These are phyloP conservation scores for Nannochloropsis oceanica DNA, from an alignment of 108 stramenopile genomes.

Conservation along the genomic window DNA sequence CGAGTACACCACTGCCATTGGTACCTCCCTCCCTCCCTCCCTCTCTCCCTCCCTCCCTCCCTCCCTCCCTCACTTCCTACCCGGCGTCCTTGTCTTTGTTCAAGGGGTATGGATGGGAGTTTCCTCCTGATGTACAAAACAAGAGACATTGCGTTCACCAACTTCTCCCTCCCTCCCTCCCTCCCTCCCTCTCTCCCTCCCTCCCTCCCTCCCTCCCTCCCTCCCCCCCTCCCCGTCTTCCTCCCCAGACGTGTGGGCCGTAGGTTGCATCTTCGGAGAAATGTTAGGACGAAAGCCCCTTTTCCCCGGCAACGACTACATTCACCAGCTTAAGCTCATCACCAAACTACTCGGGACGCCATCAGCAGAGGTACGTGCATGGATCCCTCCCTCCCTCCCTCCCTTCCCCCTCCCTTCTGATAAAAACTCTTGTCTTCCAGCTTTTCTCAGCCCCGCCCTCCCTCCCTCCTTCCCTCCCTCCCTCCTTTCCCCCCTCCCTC, in stretches of 20 bases:
- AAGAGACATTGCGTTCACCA: too few species aligned
- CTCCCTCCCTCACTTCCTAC: too few species aligned
- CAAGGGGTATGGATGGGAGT: too few species aligned
- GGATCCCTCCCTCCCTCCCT: neutral
- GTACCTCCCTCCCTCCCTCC: neutral
- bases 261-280: constrained; percentile 98
- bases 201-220: too few species aligned
- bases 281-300: constrained; percentile 80
- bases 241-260: constrained; percentile 36
- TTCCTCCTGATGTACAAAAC: too few species aligned
- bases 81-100: too few species aligned
- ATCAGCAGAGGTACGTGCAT: constrained; percentile 60
- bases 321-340: constrained; percentile 77
- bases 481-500: neutral
- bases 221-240: neutral
- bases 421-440: too few species aligned
- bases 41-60: too few species aligned
- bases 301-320: constrained; percentile 98
- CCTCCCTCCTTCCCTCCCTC: neutral
- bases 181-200: neutral
- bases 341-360: constrained; percentile 59
- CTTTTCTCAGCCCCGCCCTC: neutral
- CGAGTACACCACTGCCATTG: constrained; percentile 89
- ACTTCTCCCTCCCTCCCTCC: neutral
- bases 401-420: neutral